These are phyloP conservation scores for Tetrahymena elliotti DNA, from an alignment of 73 alveolate genomes.

Conservation along the genomic window DNA sequence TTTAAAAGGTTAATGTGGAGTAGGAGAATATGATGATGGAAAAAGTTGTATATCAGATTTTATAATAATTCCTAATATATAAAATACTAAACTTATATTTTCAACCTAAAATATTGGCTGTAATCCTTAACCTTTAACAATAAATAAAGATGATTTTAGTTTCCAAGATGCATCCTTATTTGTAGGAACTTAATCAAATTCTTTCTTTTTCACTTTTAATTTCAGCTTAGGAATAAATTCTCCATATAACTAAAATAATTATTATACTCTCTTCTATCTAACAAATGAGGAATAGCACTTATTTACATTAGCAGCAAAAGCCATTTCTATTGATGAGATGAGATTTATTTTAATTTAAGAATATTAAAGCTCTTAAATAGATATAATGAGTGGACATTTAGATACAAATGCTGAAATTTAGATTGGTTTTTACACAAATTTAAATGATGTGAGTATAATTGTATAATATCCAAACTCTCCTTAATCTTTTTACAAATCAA, in stretches of 20 bases:
- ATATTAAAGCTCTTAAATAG: not conserved
- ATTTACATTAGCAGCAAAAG: not conserved
- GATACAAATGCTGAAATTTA: not conserved
- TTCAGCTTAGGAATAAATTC: not conserved
- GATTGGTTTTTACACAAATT: not conserved
- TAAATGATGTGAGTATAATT: not conserved
- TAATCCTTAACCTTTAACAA: not conserved
- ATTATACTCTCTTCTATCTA: not conserved
- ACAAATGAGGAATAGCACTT: not conserved
- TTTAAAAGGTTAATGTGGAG: not conserved
- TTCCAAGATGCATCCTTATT: not conserved
- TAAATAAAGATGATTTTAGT: not conserved
- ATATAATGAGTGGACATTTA: not conserved
- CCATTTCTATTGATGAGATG: not conserved
- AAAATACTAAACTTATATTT: not conserved
- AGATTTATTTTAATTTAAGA: not conserved
- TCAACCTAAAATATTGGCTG: not conserved
- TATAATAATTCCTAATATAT: not conserved
- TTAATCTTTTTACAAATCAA: not conserved
- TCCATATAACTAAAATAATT: not conserved
- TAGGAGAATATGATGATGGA: not conserved
- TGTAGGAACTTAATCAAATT: not conserved
- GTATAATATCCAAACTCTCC: not conserved
- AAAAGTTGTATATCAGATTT: not conserved
- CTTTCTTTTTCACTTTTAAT: not conserved